A percentile compares a stretch with the other conserved stretches of the same genome.
phyloP scores from a whole-genome alignment of 2,329 filamentous ascomycete genomes.

The Trichoderma sp. region DNA sequence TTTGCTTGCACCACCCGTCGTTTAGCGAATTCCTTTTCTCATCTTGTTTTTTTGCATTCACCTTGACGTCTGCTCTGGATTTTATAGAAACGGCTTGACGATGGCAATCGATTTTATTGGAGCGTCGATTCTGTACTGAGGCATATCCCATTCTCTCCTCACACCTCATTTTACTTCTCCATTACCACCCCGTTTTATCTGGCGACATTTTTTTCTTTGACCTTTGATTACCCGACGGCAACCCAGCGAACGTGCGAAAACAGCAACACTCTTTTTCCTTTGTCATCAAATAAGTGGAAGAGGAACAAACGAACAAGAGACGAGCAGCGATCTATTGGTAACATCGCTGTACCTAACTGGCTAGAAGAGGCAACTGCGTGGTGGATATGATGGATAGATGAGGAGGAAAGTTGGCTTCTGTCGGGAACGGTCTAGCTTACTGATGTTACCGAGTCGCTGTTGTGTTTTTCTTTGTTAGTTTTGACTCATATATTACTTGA shows the following conservation, averaged over 20 bases:
- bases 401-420: slow-evolving; percentile 6
- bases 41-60: slow-evolving; percentile 4
- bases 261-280: slow-evolving; percentile 12
- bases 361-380: not conserved
- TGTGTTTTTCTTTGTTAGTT: not conserved
- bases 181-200: not conserved
- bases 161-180: not conserved
- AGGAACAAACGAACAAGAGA: not conserved
- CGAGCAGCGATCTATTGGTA: not conserved
- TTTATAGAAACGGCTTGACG: slow-evolving; percentile 14
- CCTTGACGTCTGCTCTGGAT: slow-evolving; percentile 3
- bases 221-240: not conserved
- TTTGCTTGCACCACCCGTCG: not conserved
- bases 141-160: not conserved
- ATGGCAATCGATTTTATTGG: slow-evolving; percentile 7
- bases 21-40: not conserved
- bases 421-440: slow-evolving; percentile 10
- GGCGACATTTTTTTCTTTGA: not conserved
- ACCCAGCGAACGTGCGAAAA: slow-evolving; percentile 2
- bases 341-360: not conserved
- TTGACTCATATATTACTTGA: not conserved
- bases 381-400: not conserved
- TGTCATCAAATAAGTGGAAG: slow-evolving; percentile 4
- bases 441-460: slow-evolving; percentile 16
- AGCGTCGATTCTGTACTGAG: slow-evolving; percentile 12